Conservation (phyloP, 805 yeast species). For the Yarrowia phangngaensis region DNA sequence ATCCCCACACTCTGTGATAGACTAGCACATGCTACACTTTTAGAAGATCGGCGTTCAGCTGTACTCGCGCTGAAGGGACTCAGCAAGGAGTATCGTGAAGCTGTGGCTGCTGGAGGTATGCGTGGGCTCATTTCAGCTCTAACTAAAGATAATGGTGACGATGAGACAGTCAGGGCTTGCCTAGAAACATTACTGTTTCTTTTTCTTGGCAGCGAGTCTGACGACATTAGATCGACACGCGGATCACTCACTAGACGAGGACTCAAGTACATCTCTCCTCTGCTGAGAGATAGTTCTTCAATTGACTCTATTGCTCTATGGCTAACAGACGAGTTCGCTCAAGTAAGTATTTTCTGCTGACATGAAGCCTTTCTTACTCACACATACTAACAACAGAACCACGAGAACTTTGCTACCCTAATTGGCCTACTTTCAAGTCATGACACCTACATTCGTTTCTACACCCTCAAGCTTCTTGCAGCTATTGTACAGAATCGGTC, state of each 20-base stretch:
- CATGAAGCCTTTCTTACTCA: not conserved
- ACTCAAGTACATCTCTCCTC: constrained; percentile 60
- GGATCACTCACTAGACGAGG: constrained; percentile 25
- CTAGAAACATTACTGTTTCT: constrained; percentile 80
- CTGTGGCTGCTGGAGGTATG: constrained; percentile 82
- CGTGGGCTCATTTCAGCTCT: constrained; percentile 67
- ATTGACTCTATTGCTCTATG: constrained; percentile 87
- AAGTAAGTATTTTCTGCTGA: constrained; percentile 38
- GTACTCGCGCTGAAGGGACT: constrained; percentile 84
- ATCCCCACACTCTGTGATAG: constrained; percentile 87
- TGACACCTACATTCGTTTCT: constrained; percentile 75
- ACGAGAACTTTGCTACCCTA: constrained; percentile 46
- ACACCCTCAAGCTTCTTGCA: constrained; percentile 78
- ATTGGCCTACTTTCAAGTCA: constrained; percentile 49
- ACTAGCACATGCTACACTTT: constrained; percentile 70
- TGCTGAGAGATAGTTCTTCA: constrained; percentile 47
- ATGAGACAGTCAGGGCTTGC: constrained; percentile 69
- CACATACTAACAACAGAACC: constrained; percentile 33
- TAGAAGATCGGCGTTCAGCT: constrained; percentile 88
- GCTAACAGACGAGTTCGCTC: constrained; percentile 91
- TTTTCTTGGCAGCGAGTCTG: constrained; percentile 61
- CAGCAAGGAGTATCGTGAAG: constrained; percentile 82
- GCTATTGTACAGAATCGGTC: constrained; percentile 78
- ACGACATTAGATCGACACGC: constrained; percentile 29
- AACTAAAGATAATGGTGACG: constrained; percentile 61